phyloP scores from a whole-genome alignment of 345 rosid species.

The Gossypium thurberi region DNA sequence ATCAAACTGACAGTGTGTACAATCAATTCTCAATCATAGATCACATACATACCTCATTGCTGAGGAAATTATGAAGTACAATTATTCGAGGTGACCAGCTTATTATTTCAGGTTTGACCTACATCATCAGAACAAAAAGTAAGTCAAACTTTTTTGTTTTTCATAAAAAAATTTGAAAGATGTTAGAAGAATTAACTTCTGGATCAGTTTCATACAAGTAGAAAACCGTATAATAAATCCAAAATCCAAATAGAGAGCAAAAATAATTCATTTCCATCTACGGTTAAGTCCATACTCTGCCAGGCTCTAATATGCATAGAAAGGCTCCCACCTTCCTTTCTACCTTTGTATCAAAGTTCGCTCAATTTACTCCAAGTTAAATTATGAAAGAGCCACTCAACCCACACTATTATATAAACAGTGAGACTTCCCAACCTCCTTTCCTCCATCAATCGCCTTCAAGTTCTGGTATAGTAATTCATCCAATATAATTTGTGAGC shows the following conservation, averaged over 20 bases:
- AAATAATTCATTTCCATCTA: neutral
- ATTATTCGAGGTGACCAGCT: slow-evolving; percentile 94
- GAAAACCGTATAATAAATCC: neutral
- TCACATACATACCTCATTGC: slow-evolving; percentile 61
- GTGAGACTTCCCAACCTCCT: neutral
- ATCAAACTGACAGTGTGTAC: neutral
- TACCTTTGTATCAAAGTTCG: neutral
- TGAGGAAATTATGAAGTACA: slow-evolving; percentile 77
- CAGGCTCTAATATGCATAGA: neutral
- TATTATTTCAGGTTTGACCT: slow-evolving; percentile 91
- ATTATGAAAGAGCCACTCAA: neutral
- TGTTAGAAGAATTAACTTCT: neutral
- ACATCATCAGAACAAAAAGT: slow-evolving; percentile 24
- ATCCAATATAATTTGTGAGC: neutral
- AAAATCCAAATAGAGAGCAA: neutral
- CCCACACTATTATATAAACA: neutral
- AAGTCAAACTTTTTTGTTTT: neutral
- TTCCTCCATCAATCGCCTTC: neutral
- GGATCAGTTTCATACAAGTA: neutral
- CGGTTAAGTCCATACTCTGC: neutral
- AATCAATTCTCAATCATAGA: neutral
- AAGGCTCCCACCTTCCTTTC: neutral
- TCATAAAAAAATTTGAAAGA: neutral
- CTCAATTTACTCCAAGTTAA: neutral
- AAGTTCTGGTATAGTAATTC: neutral